Percentiles rank a stretch among this genome's conserved stretches.
Evolutionary conservation across 441 rosid species (phyloP).

Genomic region (Isatis lusitanica): DNA sequence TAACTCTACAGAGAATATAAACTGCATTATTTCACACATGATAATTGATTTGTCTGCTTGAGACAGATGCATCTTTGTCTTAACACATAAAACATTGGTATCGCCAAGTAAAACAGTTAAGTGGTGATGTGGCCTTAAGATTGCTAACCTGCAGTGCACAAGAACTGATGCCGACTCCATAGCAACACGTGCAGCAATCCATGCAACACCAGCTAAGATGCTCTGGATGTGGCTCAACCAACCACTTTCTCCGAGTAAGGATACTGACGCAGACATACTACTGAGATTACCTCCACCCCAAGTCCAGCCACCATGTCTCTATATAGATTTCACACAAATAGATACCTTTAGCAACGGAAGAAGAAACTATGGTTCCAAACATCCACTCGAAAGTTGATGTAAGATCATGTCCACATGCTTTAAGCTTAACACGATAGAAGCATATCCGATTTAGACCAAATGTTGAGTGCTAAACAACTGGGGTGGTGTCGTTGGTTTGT

Average conservation of each 20-base stretch:
- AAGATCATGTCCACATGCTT: slow-evolving; percentile 22
- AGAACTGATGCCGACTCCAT: slow-evolving; percentile 96
- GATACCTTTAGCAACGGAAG: slow-evolving; percentile 16
- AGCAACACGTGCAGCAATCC: slow-evolving; percentile 97
- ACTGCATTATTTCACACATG: slow-evolving; percentile 5
- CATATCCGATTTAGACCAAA: slow-evolving; percentile 18
- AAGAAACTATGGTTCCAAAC: slow-evolving; percentile 6
- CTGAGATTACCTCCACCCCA: slow-evolving; percentile 99
- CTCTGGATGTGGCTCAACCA: slow-evolving; percentile 98
- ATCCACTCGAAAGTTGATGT: slow-evolving; percentile 15
- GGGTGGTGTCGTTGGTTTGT: neutral
- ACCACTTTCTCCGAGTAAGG: slow-evolving; percentile 96
- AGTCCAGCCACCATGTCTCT: slow-evolving; percentile 99
- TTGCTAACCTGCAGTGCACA: slow-evolving; percentile 92
- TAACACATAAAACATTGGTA: slow-evolving; percentile 10
- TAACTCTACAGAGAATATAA: slow-evolving; percentile 9
- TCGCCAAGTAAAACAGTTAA: neutral
- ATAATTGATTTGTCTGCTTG: slow-evolving; percentile 10
- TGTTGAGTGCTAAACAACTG: neutral
- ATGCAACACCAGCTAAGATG: slow-evolving; percentile 96
- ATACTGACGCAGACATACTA: slow-evolving; percentile 99
- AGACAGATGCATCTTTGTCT: slow-evolving; percentile 15
- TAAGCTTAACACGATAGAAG: neutral
- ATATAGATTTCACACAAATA: slow-evolving; percentile 44
- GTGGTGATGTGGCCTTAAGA: slow-evolving; percentile 17